Percentiles rank a stretch among this genome's conserved stretches.
phyloP scores from a whole-genome alignment of 2,329 filamentous ascomycete genomes.

The Triangularia verruculosa region DNA sequence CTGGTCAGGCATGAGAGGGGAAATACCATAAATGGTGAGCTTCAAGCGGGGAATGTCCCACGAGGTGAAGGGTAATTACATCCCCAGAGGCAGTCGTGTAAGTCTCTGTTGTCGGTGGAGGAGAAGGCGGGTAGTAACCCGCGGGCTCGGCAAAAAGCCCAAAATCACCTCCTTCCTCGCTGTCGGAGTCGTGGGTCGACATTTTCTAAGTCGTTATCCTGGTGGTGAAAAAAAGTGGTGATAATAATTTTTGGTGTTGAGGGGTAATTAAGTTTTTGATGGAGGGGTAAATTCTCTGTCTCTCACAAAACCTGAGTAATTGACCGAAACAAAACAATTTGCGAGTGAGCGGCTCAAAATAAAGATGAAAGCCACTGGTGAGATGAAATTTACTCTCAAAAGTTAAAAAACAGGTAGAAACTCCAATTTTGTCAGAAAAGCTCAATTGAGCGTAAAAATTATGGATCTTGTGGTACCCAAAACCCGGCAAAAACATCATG shows the following conservation, averaged over 20 bases:
- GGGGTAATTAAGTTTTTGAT: neutral
- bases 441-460: neutral
- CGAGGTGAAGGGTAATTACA: slow-evolving; percentile 68
- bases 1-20: neutral
- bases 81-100: slow-evolving; percentile 68
- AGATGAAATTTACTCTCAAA: neutral
- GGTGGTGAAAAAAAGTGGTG: neutral
- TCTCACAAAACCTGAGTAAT: neutral
- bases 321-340: neutral
- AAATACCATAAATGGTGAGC: slow-evolving; percentile 76
- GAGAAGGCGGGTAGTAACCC: slow-evolving; percentile 75
- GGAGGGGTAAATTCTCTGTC: neutral
- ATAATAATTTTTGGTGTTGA: slow-evolving; percentile 1
- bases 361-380: neutral
- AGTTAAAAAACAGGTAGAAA: neutral
- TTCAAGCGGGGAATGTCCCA: slow-evolving; percentile 85
- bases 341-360: neutral
- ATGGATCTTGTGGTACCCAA: neutral
- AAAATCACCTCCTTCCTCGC: slow-evolving; percentile 38
- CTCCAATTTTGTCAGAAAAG: neutral
- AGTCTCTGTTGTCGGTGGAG: slow-evolving; percentile 68
- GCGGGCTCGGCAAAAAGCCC: slow-evolving; percentile 76
- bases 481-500: slow-evolving; percentile 1
- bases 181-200: slow-evolving; percentile 22
- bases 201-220: neutral